Evolutionary conservation across 352 stramenopile genomes (phyloP), one percentile per base, ranked within the genome.

Genomic region (Pythium dissotocum): DNA sequence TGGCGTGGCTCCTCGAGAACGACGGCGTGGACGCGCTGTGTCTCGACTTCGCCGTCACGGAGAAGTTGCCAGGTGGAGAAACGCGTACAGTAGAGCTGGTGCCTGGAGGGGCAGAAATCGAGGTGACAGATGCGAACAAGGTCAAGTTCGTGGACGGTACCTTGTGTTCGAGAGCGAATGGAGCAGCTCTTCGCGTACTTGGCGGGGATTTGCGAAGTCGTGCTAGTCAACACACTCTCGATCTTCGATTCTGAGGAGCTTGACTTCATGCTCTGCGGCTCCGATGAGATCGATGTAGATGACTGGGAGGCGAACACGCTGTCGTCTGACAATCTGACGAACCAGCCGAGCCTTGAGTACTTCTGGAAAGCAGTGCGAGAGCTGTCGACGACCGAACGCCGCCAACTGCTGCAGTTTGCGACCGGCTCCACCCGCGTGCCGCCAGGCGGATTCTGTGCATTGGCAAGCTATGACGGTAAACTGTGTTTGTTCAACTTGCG

Each of bases 41-140:
- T 16, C 74, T 91, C 10, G 78, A 86, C 60, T 91, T 90, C 65
- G 85, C 71, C 38, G 33, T 80, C 32, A 40, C 49, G 3, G 52
- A 72, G 28, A 58, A 53, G 9, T 9, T 56, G 0, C 46, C 42
- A 6, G 46, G 26, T 49, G 52, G 44, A 0, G 3, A 0, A 1
- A 21, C 38, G 2, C n/a, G 32, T 13, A 73, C 85, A 36, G 73
- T 86, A 24, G 82, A 89, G 10, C 42, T 91, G 26, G 76, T 91
- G 6, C 73, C 77, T 12, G 65, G 78, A 55, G 80, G 82, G 49
- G 65, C 70, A 30, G 70, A 83, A 26, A 68, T 98, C 24, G 78
- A 89, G 12, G 90, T 99, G 10, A 98, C 88, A 4, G 95, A 98
- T 63, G 86, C 89, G 36, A 99, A 99, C 82, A 92, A 98, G 54